phyloP scores from a whole-genome alignment of 2,329 filamentous ascomycete genomes.

The Gyromitra esculenta region DNA sequence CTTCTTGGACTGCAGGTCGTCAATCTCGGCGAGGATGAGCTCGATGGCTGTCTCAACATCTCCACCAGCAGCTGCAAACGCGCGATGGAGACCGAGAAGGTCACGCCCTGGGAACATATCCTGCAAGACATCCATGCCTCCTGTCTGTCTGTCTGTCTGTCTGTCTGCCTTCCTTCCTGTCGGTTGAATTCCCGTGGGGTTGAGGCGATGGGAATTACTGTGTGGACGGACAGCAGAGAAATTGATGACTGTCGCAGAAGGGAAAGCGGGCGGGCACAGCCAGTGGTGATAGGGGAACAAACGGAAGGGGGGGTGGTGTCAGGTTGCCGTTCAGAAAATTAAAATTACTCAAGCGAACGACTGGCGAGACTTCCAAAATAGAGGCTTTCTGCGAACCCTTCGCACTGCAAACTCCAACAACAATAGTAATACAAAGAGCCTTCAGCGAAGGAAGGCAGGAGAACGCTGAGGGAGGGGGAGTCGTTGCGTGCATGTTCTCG shows the following conservation, averaged over 20 bases:
- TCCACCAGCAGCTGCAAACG: conserved; percentile 54
- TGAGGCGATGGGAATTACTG: conserved; percentile 14
- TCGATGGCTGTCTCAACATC: conserved; percentile 55
- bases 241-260: conserved; percentile 12
- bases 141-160: conserved; percentile 15
- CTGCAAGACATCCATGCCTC: conserved; percentile 50
- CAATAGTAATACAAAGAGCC: conserved; percentile 3
- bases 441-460: conserved; percentile 4
- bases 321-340: conserved; percentile 3
- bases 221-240: conserved; percentile 20
- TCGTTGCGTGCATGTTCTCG: conserved; percentile 10
- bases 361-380: conserved; percentile 20
- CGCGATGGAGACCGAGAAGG: conserved; percentile 31
- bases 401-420: conserved; percentile 12
- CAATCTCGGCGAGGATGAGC: conserved; percentile 37
- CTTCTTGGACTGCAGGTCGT: conserved; percentile 18
- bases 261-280: conserved; percentile 20
- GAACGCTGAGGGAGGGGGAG: conserved; percentile 13
- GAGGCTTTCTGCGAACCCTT: conserved; percentile 32
- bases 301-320: conserved; percentile 1
- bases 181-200: conserved; percentile 16
- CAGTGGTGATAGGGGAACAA: conserved; percentile 23
- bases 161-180: conserved; percentile 14
- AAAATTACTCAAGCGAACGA: conserved; percentile 32
- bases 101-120: conserved; percentile 47